Conservation (phyloP, 2,329 filamentous ascomycete genomes). For the Trichoderma gracile region DNA sequence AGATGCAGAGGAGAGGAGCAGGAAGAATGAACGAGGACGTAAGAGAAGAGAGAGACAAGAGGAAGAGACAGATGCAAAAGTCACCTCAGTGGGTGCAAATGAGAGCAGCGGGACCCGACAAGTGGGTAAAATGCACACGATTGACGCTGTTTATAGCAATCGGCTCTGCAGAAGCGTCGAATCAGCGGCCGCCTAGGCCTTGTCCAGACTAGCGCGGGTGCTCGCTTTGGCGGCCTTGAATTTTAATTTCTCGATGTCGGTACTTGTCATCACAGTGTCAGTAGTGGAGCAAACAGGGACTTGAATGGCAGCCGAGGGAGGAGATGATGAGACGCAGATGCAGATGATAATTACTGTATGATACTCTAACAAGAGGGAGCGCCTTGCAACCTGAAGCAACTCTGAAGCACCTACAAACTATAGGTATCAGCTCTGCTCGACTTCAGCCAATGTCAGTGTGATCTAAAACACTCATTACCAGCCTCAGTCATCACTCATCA, state of each 20-base stretch:
- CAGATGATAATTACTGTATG: no score
- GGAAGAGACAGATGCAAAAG: neutral
- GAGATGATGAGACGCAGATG: neutral
- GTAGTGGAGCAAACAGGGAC: neutral
- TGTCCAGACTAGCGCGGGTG: neutral
- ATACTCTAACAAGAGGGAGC: no score
- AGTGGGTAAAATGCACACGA: conserved; percentile 12
- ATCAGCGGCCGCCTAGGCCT: conserved; percentile 4
- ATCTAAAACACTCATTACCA: no score
- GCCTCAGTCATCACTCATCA: neutral
- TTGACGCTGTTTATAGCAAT: conserved; percentile 20
- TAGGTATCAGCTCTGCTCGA: no score
- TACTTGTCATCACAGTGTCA: no score
- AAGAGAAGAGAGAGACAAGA: neutral
- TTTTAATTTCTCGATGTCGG: conserved; percentile 5
- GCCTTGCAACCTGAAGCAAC: no score
- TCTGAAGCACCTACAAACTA: no score
- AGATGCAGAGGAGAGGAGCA: neutral
- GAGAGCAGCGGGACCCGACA: conserved; percentile 14
- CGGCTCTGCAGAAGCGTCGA: neutral
- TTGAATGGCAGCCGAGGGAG: no score
- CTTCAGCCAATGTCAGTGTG: no score
- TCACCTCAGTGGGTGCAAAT: conserved; percentile 17
- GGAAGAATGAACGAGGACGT: conserved; percentile 3
- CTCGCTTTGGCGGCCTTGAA: neutral